These are phyloP conservation scores for Fusarium begoniae DNA, from an alignment of 2,329 filamentous ascomycete species.

Conservation along the genomic window DNA sequence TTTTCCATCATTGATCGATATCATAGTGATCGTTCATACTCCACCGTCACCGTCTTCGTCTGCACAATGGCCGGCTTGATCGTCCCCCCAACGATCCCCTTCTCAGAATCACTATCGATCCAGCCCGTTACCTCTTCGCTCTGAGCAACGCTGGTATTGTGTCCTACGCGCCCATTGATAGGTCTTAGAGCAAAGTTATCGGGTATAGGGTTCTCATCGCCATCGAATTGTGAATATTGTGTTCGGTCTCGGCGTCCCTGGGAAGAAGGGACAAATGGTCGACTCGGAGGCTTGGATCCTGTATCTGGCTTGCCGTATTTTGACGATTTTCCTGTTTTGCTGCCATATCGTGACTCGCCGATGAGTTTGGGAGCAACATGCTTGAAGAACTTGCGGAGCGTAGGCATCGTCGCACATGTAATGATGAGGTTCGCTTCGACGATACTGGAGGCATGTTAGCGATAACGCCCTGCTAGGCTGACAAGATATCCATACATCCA, in stretches of 20 bases:
- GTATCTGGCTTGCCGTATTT: conserved; percentile 30
- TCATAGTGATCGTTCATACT: conserved; percentile 22
- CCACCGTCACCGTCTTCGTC: conserved; percentile 36
- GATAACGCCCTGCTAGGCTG: not conserved
- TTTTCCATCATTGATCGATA: not conserved
- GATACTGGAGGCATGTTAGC: conserved; percentile 10
- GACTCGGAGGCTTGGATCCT: conserved; percentile 15
- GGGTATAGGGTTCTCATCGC: conserved; percentile 2
- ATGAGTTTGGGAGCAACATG: conserved; percentile 49
- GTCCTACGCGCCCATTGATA: conserved; percentile 10
- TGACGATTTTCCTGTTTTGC: conserved; percentile 27
- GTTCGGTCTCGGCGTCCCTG: conserved; percentile 29
- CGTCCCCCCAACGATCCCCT: conserved; percentile 20
- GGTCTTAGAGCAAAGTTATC: conserved; percentile 21
- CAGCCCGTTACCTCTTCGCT: conserved; percentile 28
- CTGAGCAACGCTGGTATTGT: conserved; percentile 22
- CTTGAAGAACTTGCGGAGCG: conserved; percentile 51
- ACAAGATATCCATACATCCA: conserved; percentile 41
- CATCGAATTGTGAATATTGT: conserved; percentile 36
- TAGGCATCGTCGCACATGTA: conserved; percentile 53
- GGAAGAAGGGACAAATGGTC: conserved; percentile 7
- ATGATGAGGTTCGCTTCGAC: conserved; percentile 53
- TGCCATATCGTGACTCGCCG: conserved; percentile 39
- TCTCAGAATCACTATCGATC: conserved; percentile 37
- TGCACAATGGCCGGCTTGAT: conserved; percentile 33